Evolutionary conservation across 2,329 filamentous ascomycete species (phyloP).

Genomic region (Arthroderma sp.): DNA sequence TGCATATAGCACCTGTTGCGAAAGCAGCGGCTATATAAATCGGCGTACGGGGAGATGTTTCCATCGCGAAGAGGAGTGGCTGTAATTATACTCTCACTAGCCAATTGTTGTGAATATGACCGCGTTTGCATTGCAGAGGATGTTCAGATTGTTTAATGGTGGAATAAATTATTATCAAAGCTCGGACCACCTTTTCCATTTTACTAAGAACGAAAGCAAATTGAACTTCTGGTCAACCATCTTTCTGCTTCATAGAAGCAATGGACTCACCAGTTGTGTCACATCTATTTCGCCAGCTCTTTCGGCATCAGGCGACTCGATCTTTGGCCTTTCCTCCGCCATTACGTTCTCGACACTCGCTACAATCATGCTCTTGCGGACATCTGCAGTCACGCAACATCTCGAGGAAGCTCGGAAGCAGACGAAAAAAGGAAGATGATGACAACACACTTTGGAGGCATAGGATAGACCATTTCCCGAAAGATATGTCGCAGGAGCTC

Average conservation of each 20-base stretch:
- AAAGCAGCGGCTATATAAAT: slow-evolving; percentile 58
- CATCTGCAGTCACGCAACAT: slow-evolving; percentile 24
- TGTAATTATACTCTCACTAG: not conserved
- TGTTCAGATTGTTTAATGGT: not conserved
- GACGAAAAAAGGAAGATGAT: slow-evolving; percentile 25
- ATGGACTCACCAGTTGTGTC: slow-evolving; percentile 77
- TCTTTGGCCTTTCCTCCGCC: slow-evolving; percentile 35
- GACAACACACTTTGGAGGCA: slow-evolving; percentile 76
- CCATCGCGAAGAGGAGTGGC: slow-evolving; percentile 18
- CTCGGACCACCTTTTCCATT: slow-evolving; percentile 18
- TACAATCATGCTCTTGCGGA: slow-evolving; percentile 4
- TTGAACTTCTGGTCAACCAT: slow-evolving; percentile 8
- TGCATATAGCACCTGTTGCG: slow-evolving; percentile 59
- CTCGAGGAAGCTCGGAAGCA: slow-evolving; percentile 20
- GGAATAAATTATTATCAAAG: slow-evolving; percentile 9
- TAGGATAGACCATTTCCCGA: slow-evolving; percentile 59
- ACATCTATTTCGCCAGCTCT: slow-evolving; percentile 74
- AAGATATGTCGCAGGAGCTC: slow-evolving; percentile 70
- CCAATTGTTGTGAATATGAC: not conserved
- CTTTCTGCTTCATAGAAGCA: slow-evolving; percentile 11
- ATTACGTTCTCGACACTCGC: slow-evolving; percentile 15
- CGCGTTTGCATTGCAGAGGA: not conserved
- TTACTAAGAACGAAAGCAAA: slow-evolving; percentile 1
- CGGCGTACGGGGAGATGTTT: slow-evolving; percentile 19
- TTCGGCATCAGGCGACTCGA: slow-evolving; percentile 58